phyloP scores from a whole-genome alignment of 805 yeast genomes.

The Candida sakaeoensis region DNA sequence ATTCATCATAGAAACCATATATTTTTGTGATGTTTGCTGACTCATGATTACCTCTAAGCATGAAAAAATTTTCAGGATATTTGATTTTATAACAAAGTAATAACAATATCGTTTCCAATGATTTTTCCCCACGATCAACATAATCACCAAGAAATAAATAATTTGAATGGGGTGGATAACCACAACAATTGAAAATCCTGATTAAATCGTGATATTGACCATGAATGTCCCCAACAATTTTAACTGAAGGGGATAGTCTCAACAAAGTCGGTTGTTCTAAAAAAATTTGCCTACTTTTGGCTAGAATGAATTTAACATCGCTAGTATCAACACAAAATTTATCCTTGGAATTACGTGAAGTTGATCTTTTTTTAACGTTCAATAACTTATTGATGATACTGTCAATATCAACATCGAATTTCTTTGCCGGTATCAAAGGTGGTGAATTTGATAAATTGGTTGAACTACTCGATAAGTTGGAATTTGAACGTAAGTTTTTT shows the following conservation, averaged over 20 bases:
- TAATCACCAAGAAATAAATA: constrained; percentile 57
- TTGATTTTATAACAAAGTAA: constrained; percentile 52
- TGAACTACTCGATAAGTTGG: constrained; percentile 13
- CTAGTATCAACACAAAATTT: constrained; percentile 48
- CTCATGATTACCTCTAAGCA: constrained; percentile 60
- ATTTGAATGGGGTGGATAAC: constrained; percentile 56
- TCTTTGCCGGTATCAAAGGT: constrained; percentile 11
- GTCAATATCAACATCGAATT: constrained; percentile 50
- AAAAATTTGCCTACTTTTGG: constrained; percentile 56
- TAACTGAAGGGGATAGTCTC: constrained; percentile 72
- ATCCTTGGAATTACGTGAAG: constrained; percentile 35
- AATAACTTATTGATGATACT: constrained; percentile 58
- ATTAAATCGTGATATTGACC: constrained; percentile 58
- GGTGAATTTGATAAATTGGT: constrained; percentile 13
- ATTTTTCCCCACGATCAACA: constrained; percentile 57
- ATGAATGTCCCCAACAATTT: constrained; percentile 81
- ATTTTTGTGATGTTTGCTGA: constrained; percentile 56
- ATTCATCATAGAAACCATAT: constrained; percentile 60
- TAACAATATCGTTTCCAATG: constrained; percentile 51
- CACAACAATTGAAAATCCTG: constrained; percentile 54
- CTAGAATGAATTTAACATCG: constrained; percentile 57
- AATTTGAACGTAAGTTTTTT: constrained; percentile 6
- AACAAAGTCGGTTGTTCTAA: constrained; percentile 62
- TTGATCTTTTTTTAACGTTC: constrained; percentile 12
- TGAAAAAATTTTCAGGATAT: constrained; percentile 58